Conservation (phyloP, 2,329 filamentous ascomycete genomes). For the Colletotrichum sp. region DNA sequence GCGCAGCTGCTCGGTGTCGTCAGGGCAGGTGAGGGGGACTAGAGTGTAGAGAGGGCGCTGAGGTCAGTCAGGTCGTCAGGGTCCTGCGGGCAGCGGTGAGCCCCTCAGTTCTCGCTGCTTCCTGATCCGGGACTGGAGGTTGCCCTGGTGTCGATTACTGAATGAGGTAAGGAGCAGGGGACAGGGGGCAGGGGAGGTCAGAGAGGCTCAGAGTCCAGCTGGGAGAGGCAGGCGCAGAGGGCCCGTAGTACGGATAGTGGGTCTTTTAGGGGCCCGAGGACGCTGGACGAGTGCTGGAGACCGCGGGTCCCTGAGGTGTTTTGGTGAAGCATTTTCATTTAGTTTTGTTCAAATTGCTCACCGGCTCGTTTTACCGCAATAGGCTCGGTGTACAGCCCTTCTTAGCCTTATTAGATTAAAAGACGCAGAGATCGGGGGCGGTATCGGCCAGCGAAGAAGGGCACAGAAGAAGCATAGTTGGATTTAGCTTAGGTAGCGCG, state of each 20-base stretch:
- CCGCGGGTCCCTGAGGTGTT: background rate
- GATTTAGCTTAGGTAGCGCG: background rate
- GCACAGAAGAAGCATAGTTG: background rate
- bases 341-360: background rate
- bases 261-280: background rate
- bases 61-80: conserved; percentile 1
- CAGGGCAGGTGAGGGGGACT: background rate
- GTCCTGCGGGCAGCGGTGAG: background rate
- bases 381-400: background rate
- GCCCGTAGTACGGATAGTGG: background rate
- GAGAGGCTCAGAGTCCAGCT: conserved; percentile 3
- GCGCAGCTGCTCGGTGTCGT: background rate
- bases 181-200: background rate
- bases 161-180: background rate
- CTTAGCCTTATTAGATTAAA: background rate
- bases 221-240: conserved; percentile 8
- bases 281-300: background rate
- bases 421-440: background rate
- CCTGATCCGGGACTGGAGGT: background rate
- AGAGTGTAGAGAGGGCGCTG: too few species aligned
- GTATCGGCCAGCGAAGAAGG: background rate
- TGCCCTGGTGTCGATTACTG: background rate
- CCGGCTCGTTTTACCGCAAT: background rate
- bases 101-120: background rate
- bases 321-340: background rate